Conservation (phyloP, 441 rosid genomes). For the Biscutella laevigata region DNA sequence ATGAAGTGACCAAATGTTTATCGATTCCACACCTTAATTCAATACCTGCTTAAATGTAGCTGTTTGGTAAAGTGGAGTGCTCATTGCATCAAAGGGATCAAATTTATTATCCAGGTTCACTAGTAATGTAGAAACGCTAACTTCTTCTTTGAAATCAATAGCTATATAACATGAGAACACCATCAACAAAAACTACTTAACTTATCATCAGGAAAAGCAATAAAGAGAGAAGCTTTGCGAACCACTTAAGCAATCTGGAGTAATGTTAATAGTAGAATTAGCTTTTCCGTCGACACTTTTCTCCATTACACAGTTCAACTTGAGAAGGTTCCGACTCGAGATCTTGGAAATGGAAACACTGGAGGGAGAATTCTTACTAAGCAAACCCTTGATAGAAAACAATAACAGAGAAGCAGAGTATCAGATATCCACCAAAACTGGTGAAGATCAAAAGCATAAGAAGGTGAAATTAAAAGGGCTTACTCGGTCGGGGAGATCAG, state of each 20-base stretch:
- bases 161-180: conserved; percentile 27
- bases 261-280: conserved; percentile 34
- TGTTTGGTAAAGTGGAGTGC: conserved; percentile 85
- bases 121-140: conserved; percentile 57
- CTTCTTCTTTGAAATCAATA: conserved; percentile 40
- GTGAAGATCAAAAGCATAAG: neutral
- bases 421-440: neutral
- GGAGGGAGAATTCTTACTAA: conserved; percentile 15
- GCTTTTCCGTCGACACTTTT: conserved; percentile 33
- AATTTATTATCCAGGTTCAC: conserved; percentile 59
- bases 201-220: too few species aligned
- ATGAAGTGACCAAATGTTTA: too few species aligned
- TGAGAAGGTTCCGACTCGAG: conserved; percentile 23
- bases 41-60: conserved; percentile 96
- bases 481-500: conserved; percentile 30
- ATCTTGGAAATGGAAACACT: conserved; percentile 27
- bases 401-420: neutral
- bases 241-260: conserved; percentile 35
- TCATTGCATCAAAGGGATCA: conserved; percentile 78
- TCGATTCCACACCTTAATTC: too few species aligned
- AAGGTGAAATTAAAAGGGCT: conserved; percentile 2
- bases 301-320: conserved; percentile 36
- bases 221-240: conserved; percentile 14
- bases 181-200: too few species aligned
- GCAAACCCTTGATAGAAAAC: conserved; percentile 29